A percentile compares a stretch with the other conserved stretches of the same genome.
Evolutionary conservation across 1,284 basidiomycete species (phyloP).

Genomic region (Moesziomyces globuligerus): DNA sequence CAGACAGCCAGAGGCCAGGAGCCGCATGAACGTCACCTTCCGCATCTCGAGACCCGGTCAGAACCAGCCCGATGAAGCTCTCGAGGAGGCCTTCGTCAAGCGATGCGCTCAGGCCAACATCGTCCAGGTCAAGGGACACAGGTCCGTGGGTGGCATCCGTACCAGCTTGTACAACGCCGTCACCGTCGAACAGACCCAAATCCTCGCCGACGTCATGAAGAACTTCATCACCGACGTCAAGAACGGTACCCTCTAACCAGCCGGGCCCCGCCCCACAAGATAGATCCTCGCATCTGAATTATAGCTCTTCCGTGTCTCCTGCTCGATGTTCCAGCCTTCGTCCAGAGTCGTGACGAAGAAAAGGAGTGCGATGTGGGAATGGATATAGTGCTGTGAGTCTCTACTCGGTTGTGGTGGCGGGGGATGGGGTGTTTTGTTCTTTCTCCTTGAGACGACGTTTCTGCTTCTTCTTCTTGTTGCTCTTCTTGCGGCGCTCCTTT

Average conservation of each 20-base stretch:
- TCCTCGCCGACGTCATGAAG: slow-evolving; percentile 70
- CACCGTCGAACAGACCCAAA: slow-evolving; percentile 77
- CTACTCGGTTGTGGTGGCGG: not conserved
- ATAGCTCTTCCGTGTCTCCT: no score
- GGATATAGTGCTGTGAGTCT: not conserved
- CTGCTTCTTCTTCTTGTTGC: slow-evolving; percentile 60
- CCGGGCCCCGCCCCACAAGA: no score
- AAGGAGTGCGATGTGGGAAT: no score
- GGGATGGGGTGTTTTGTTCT: not conserved
- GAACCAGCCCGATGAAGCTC: slow-evolving; percentile 50
- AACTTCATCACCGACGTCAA: slow-evolving; percentile 63
- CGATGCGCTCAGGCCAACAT: slow-evolving; percentile 53
- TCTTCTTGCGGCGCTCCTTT: slow-evolving; percentile 47
- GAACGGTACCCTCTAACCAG: slow-evolving; percentile 27
- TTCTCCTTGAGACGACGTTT: slow-evolving; percentile 32
- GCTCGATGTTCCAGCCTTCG: no score
- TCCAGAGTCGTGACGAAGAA: no score
- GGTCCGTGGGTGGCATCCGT: slow-evolving; percentile 74
- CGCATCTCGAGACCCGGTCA: slow-evolving; percentile 46
- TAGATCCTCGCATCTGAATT: not conserved
- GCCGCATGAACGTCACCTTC: slow-evolving; percentile 66
- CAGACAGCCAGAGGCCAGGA: slow-evolving; percentile 52
- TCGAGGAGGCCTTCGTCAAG: slow-evolving; percentile 59
- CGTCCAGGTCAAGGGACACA: slow-evolving; percentile 59
- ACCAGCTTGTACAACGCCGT: slow-evolving; percentile 95